Base-by-base conservation (phyloP, 192 early-diverging fungal species). In the Physocladia obscura region DNA sequence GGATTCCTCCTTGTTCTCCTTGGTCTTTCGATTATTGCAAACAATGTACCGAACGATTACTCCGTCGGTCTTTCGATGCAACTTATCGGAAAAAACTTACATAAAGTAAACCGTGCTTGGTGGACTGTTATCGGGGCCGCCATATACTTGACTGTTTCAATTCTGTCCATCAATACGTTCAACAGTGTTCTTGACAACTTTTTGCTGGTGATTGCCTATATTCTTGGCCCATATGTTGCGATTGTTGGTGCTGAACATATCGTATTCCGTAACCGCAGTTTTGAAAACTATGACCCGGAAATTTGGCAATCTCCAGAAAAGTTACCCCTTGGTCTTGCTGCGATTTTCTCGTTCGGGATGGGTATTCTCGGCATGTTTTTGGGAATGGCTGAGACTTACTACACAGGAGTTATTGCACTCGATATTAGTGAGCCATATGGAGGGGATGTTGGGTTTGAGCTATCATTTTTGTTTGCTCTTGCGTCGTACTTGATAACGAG, bases 41-140 rank as follows among this genome's bases (percentile, higher is more conserved):
- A 69, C 64, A 76, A 76, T 55, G 68, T 76, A 36, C 71, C 73
- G 49, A 76, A 76, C 74, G 73, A 75, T 64, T 76, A 76, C 67
- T 76, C 75, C 4, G 54, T 70, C 34, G 75, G 75, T n/a, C 56
- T 76, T 30, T 71, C 49, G 30, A 72, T 76, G 49, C 74, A 77
- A 39, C 52, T 76, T 17, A 31, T 57, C 21, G 75, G 75, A 13
- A 52, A 49, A 1, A 29, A 5, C 32, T 77, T 76, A 49, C 27
- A 56, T 3, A 57, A 76, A 38, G 67, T 76, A 34, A 44, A 49
- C 15, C 57, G 75, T 31, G 52, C 47, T 24, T 1, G 49, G 11
- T 76, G 73, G 57, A 75, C 75, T 8, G 49, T 76, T 21, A 27
- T 76, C 1, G 75, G 75, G 29, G 64, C 75, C 48, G 55, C 51